phyloP scores from a whole-genome alignment of 2,329 filamentous ascomycete species.

The Ophiobolus disseminans region DNA sequence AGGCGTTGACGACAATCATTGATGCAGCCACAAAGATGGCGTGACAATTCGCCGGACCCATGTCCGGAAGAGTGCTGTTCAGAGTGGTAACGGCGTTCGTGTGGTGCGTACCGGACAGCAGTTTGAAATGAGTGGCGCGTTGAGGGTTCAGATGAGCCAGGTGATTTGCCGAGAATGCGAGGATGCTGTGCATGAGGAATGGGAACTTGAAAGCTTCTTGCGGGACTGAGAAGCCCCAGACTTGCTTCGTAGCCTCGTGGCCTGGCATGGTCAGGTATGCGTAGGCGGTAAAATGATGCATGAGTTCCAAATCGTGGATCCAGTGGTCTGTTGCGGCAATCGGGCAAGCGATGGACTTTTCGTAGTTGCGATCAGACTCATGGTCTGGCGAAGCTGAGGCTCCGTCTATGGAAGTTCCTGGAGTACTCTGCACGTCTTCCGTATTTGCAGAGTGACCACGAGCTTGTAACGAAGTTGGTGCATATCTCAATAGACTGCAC shows the following conservation, averaged over 20 bases:
- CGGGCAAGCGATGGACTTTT: not conserved
- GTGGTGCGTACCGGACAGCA: constrained; percentile 40
- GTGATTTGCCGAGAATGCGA: constrained; percentile 49
- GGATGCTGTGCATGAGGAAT: constrained; percentile 50
- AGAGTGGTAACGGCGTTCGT: constrained; percentile 29
- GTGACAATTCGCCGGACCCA: constrained; percentile 37
- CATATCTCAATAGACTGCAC: constrained; percentile 33
- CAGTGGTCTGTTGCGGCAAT: constrained; percentile 16
- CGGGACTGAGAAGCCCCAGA: constrained; percentile 46
- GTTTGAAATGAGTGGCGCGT: constrained; percentile 21
- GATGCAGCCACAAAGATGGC: constrained; percentile 35
- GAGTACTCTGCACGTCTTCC: not conserved
- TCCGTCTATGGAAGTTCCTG: constrained; percentile 2
- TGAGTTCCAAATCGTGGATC: constrained; percentile 39
- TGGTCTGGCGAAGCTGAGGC: constrained; percentile 10
- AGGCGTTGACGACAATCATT: constrained; percentile 34
- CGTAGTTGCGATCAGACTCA: not conserved
- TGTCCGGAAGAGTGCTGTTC: constrained; percentile 28
- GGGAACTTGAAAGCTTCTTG: constrained; percentile 41
- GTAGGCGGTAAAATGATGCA: constrained; percentile 39
- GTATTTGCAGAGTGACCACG: not conserved
- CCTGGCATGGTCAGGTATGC: constrained; percentile 32
- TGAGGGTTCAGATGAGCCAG: constrained; percentile 39
- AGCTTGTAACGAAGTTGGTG: constrained; percentile 3
- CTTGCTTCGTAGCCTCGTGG: constrained; percentile 27